Evolutionary conservation across 1,284 basidiomycete genomes (phyloP).

Genomic region (Schizophyllum commune): DNA sequence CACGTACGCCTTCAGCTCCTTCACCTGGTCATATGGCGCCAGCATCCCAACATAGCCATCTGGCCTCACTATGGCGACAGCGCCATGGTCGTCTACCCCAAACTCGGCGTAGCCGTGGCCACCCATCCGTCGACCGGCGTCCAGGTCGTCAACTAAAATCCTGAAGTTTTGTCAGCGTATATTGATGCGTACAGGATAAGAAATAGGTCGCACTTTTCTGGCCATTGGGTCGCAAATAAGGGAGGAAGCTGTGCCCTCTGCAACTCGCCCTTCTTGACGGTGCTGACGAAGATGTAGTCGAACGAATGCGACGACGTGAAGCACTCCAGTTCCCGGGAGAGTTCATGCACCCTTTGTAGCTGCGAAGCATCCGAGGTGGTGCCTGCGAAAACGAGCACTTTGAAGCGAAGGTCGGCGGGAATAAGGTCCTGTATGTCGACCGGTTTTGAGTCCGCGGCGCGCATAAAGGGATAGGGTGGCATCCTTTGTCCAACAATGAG

Average conservation of each 20-base stretch:
- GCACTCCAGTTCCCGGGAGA: constrained; percentile 14
- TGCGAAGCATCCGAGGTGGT: constrained; percentile 27
- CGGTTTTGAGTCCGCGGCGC: constrained; percentile 56
- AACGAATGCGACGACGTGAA: constrained; percentile 21
- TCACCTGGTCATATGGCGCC: constrained; percentile 37
- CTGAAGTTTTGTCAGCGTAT: constrained; percentile 18
- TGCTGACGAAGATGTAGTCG: constrained; percentile 46
- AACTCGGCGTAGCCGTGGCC: constrained; percentile 46
- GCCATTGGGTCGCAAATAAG: constrained; percentile 57
- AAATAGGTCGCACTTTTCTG: constrained; percentile 37
- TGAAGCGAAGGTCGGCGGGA: constrained; percentile 66
- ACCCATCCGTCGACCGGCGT: constrained; percentile 27
- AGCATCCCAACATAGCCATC: constrained; percentile 68
- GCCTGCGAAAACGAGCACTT: constrained; percentile 64
- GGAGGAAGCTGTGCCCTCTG: constrained; percentile 42
- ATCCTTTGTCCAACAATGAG: constrained; percentile 55
- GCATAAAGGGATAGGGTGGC: constrained; percentile 49
- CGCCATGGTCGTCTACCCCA: constrained; percentile 50
- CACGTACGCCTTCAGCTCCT: constrained; percentile 48
- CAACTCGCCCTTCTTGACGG: constrained; percentile 37
- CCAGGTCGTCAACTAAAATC: constrained; percentile 40
- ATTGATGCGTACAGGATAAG: background rate
- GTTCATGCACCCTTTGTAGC: constrained; percentile 27
- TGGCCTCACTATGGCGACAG: constrained; percentile 60
- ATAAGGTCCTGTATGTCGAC: constrained; percentile 64